Percentiles rank a stretch among this genome's conserved stretches.
Conservation (phyloP, 495 filamentous ascomycete species). For the Mytilinidion resinicola region DNA sequence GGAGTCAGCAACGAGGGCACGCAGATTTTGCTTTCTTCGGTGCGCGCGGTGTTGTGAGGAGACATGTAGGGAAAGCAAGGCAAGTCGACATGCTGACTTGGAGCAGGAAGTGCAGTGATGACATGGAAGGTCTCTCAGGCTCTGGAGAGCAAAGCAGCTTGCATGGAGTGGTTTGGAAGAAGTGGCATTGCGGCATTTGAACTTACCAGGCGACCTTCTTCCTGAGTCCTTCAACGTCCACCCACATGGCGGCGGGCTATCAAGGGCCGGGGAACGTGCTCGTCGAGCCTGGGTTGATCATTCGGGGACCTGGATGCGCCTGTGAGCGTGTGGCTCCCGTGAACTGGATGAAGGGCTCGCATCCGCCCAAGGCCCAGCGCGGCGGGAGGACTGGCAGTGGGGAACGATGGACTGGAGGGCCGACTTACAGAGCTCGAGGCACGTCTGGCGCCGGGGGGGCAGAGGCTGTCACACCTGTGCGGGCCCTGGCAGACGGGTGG, state of each 20-base stretch:
- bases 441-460: background rate
- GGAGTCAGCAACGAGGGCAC: background rate
- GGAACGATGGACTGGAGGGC: background rate
- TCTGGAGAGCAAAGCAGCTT: background rate
- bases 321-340: conserved; percentile 9
- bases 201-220: conserved; percentile 32
- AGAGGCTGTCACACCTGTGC: too few species aligned
- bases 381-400: background rate
- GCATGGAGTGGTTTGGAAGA: background rate
- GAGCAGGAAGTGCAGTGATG: background rate
- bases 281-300: conserved; percentile 6
- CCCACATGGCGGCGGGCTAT: conserved; percentile 15
- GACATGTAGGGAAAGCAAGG: too few species aligned
- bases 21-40: too few species aligned
- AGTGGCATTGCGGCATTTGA: background rate
- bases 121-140: background rate
- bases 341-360: background rate
- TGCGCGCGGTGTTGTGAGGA: too few species aligned
- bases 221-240: conserved; percentile 26
- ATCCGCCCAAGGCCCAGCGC: background rate
- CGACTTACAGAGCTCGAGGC: background rate
- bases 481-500: too few species aligned
- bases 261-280: conserved; percentile 10
- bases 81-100: too few species aligned
- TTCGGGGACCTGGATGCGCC: background rate